Evolutionary conservation across 768 basidiomycete species (phyloP).

Genomic region (Calocybe indica): DNA sequence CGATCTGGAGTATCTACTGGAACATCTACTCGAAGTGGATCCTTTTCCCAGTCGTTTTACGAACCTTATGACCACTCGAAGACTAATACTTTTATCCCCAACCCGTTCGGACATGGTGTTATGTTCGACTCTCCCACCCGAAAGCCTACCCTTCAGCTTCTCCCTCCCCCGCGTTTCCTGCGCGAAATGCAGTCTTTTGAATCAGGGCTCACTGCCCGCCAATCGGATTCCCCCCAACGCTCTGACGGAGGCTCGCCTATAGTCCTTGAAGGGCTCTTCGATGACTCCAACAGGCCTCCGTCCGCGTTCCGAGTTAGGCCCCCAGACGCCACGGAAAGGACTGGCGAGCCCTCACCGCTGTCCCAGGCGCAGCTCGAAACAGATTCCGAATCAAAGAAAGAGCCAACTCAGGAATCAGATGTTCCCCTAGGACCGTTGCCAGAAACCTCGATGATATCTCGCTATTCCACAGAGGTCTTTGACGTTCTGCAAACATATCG

Average conservation of each 20-base stretch:
- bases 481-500: conserved; percentile 78
- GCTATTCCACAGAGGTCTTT: conserved; percentile 71
- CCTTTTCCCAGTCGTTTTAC: conserved; percentile 18
- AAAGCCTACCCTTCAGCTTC: conserved; percentile 36
- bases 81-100: conserved; percentile 27
- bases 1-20: conserved; percentile 28
- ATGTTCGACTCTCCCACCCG: conserved; percentile 54
- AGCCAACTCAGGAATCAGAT: conserved; percentile 4
- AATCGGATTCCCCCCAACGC: conserved; percentile 25
- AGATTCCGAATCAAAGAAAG: no score
- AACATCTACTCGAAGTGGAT: conserved; percentile 26
- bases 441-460: conserved; percentile 49
- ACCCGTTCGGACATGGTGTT: conserved; percentile 64
- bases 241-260: conserved; percentile 8
- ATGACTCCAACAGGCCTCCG: conserved; percentile 14
- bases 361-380: no score
- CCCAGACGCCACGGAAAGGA: background rate
- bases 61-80: conserved; percentile 13
- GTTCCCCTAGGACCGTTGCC: conserved; percentile 27
- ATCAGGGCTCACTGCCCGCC: conserved; percentile 71
- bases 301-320: conserved; percentile 19
- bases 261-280: conserved; percentile 3
- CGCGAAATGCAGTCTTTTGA: conserved; percentile 88
- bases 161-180: conserved; percentile 39
- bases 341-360: no score